phyloP scores from a whole-genome alignment of 2,329 filamentous ascomycete genomes.

The Aureobasidium sp. region DNA sequence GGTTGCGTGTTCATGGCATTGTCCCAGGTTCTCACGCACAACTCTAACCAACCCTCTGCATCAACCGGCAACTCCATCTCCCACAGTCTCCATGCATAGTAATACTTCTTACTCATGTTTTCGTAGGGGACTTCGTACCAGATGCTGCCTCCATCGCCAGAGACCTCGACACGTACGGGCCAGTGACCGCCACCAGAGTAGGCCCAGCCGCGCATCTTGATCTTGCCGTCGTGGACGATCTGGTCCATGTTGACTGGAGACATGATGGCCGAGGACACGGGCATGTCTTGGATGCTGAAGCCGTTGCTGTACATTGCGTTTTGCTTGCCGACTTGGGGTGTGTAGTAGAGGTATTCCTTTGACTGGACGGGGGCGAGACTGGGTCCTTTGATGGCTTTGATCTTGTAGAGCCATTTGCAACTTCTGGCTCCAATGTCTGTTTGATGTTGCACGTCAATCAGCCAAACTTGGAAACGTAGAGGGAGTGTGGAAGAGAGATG shows the following conservation, averaged over 20 bases:
- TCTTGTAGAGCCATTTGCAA: constrained; percentile 54
- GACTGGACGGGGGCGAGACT: constrained; percentile 53
- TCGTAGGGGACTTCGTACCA: constrained; percentile 56
- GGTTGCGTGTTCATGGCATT: constrained; percentile 40
- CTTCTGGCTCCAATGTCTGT: constrained; percentile 54
- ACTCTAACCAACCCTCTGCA: constrained; percentile 39
- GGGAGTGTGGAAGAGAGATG: too few species aligned
- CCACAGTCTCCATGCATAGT: constrained; percentile 58
- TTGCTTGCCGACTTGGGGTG: constrained; percentile 59
- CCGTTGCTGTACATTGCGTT: constrained; percentile 51
- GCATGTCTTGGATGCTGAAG: constrained; percentile 64
- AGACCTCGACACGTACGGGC: constrained; percentile 55
- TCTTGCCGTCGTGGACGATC: constrained; percentile 51
- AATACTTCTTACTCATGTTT: constrained; percentile 53
- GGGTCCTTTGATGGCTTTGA: constrained; percentile 51
- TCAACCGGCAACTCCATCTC: constrained; percentile 51
- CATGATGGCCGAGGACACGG: constrained; percentile 59
- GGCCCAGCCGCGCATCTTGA: constrained; percentile 43
- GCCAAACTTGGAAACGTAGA: too few species aligned
- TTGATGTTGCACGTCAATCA: constrained; percentile 26
- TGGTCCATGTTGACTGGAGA: constrained; percentile 51
- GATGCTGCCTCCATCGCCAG: constrained; percentile 51
- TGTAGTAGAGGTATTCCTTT: constrained; percentile 61
- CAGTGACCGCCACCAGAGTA: constrained; percentile 35
- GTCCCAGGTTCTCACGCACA: constrained; percentile 37